These are phyloP conservation scores for Cymbidium sinense DNA, from an alignment of 106 monocot species.

Conservation along the genomic window DNA sequence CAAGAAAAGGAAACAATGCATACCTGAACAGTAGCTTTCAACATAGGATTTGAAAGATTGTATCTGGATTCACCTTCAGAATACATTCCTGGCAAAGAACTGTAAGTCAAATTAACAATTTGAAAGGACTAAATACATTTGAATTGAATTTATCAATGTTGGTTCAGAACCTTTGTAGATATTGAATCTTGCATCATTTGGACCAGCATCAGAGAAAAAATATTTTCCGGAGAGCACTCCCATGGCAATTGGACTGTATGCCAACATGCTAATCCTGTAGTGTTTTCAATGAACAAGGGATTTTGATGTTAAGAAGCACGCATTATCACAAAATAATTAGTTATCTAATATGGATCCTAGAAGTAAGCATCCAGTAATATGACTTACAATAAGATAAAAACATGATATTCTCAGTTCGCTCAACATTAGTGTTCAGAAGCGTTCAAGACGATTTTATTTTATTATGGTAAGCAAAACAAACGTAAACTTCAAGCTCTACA, in stretches of 20 bases:
- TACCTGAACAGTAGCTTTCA: conserved; percentile 62
- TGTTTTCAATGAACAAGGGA: conserved; percentile 8
- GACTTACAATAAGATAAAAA: no score
- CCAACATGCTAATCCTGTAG: conserved; percentile 71
- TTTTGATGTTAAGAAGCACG: not conserved
- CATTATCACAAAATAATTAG: not conserved
- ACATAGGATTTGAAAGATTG: conserved; percentile 34
- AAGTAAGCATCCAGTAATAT: not conserved
- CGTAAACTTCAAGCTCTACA: no score
- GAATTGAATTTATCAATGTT: not conserved
- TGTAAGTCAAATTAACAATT: not conserved
- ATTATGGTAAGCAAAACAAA: no score
- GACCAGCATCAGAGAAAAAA: conserved; percentile 48
- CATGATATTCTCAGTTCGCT: no score
- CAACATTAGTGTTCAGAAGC: no score
- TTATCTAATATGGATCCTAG: not conserved
- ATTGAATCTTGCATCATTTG: conserved; percentile 79
- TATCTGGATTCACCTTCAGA: conserved; percentile 97
- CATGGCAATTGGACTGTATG: conserved; percentile 93
- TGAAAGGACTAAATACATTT: not conserved
- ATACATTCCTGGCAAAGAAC: conserved; percentile 54
- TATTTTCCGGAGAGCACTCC: conserved; percentile 98
- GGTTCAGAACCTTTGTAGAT: conserved; percentile 51
- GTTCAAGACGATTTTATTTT: no score
- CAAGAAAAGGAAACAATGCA: not conserved